phyloP scores from a whole-genome alignment of 1,284 basidiomycete genomes.

The Trichosporon sp. region DNA sequence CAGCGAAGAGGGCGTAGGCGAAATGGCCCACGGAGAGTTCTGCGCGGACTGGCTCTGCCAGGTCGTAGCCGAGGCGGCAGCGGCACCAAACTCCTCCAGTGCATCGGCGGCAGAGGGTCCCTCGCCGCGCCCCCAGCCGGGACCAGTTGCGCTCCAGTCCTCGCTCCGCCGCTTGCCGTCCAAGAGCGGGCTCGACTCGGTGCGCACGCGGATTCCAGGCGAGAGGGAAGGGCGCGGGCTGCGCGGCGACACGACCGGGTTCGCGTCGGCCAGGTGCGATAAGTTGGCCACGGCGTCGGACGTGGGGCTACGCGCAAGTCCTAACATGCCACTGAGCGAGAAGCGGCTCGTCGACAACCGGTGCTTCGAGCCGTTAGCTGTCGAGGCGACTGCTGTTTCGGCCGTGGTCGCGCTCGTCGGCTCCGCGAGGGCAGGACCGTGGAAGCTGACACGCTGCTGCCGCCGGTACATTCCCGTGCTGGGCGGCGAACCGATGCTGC shows the following conservation, averaged over 20 bases:
- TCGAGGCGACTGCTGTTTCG: slow-evolving; percentile 37
- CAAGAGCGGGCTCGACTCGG: not conserved
- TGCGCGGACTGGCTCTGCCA: slow-evolving; percentile 5
- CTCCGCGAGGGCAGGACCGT: slow-evolving; percentile 42
- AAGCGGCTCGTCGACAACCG: slow-evolving; percentile 35
- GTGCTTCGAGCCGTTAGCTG: slow-evolving; percentile 23
- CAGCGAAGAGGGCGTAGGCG: slow-evolving; percentile 12
- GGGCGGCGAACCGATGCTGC: slow-evolving; percentile 24
- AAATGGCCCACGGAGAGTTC: slow-evolving; percentile 31
- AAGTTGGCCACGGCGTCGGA: slow-evolving; percentile 44
- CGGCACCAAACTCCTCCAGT: slow-evolving; percentile 49
- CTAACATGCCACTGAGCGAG: slow-evolving; percentile 50
- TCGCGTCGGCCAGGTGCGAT: slow-evolving; percentile 43
- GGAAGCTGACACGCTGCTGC: slow-evolving; percentile 41
- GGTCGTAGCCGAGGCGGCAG: not conserved
- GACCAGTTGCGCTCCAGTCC: slow-evolving; percentile 43
- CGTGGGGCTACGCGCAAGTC: slow-evolving; percentile 35
- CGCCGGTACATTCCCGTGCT: slow-evolving; percentile 19
- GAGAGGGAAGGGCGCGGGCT: not conserved
- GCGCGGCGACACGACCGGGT: slow-evolving; percentile 29
- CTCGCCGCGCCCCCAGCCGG: slow-evolving; percentile 49
- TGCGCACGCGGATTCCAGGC: not conserved
- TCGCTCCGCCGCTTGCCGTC: slow-evolving; percentile 37
- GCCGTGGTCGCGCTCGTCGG: slow-evolving; percentile 47
- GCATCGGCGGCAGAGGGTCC: slow-evolving; percentile 48